phyloP scores from a whole-genome alignment of 768 basidiomycete genomes.

The Amanita muscaria region DNA sequence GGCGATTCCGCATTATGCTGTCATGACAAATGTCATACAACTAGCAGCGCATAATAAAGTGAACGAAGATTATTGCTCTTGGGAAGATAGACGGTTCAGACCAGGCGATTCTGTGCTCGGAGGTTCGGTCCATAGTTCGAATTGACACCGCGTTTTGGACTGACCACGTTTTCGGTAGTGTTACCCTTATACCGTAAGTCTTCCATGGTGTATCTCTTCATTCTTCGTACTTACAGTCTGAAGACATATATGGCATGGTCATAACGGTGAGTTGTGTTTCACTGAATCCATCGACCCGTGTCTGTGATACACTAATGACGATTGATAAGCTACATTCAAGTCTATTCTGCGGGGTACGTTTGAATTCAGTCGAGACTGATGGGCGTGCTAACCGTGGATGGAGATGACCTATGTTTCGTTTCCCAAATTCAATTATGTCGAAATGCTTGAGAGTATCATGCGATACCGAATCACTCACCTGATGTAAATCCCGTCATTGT shows the following conservation, averaged over 20 bases:
- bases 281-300: no score
- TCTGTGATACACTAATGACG: no score
- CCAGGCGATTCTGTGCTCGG: slow-evolving; percentile 54
- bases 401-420: not conserved
- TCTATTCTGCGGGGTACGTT: no score
- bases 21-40: slow-evolving; percentile 57
- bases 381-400: no score
- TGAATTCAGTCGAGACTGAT: no score
- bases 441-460: not conserved
- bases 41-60: slow-evolving; percentile 44
- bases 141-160: not conserved
- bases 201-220: not conserved
- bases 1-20: slow-evolving; percentile 49
- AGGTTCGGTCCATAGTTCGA: slow-evolving; percentile 27
- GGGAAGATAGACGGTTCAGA: slow-evolving; percentile 42
- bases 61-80: slow-evolving; percentile 33
- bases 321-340: no score
- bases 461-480: not conserved
- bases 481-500: not conserved
- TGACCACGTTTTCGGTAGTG: slow-evolving; percentile 32
- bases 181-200: slow-evolving; percentile 56
- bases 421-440: not conserved
- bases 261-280: slow-evolving; percentile 32
- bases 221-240: not conserved
- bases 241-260: slow-evolving; percentile 61